A percentile compares a stretch with the other conserved stretches of the same genome.
Evolutionary conservation across 2,329 filamentous ascomycete species (phyloP).

Genomic region (Xylariaceae sp.): DNA sequence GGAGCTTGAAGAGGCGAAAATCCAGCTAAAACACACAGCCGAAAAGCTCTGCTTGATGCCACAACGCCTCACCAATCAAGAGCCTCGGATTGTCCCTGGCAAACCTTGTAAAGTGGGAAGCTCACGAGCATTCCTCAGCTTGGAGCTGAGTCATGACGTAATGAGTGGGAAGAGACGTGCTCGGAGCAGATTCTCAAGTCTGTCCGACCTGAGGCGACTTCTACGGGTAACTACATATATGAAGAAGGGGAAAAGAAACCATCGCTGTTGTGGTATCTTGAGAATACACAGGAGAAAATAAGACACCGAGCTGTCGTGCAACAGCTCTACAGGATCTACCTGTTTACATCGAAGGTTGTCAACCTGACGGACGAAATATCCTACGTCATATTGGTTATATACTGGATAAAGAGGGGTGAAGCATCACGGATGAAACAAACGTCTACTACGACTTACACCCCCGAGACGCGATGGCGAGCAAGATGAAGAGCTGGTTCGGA

Average conservation of each 20-base stretch:
- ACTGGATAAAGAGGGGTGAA: background rate
- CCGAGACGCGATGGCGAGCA: constrained; percentile 3
- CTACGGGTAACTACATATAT: too few relatives aligned
- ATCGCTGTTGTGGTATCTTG: too few relatives aligned
- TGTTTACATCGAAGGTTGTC: too few relatives aligned
- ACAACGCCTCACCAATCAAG: background rate
- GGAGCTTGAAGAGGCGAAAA: background rate
- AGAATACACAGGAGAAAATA: too few relatives aligned
- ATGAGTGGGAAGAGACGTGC: background rate
- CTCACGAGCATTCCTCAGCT: background rate
- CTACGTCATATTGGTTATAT: constrained; percentile 1
- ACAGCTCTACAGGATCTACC: too few relatives aligned
- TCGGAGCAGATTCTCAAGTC: constrained; percentile 14
- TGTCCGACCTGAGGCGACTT: background rate
- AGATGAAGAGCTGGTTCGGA: constrained; percentile 32
- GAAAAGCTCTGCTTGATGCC: background rate
- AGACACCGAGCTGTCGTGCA: too few relatives aligned
- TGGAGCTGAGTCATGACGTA: constrained; percentile 14
- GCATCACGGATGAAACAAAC: background rate
- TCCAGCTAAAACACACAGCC: background rate
- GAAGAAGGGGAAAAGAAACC: too few relatives aligned
- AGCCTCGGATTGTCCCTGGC: background rate
- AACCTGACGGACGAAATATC: background rate
- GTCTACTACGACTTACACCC: constrained; percentile 3
- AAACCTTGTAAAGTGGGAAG: constrained; percentile 11